A percentile compares a stretch with the other conserved stretches of the same genome.
phyloP scores from a whole-genome alignment of 345 rosid species.

The Sonneratia alba region DNA sequence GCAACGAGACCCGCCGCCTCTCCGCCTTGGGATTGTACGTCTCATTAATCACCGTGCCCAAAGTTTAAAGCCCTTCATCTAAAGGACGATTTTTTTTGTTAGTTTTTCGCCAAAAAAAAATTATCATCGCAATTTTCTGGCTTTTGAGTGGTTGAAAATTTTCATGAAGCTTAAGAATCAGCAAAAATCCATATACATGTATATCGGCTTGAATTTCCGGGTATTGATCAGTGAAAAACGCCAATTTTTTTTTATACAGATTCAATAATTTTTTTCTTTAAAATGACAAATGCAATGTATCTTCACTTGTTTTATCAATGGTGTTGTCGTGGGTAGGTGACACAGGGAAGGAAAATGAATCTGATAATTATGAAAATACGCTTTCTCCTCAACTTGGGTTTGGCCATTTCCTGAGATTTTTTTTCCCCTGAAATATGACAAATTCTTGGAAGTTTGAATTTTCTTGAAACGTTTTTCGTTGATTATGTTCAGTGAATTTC shows the following conservation, averaged over 20 bases:
- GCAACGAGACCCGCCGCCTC: conserved; percentile 55
- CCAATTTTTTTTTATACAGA: too few species aligned
- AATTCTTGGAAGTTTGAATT: too few species aligned
- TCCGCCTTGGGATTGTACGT: conserved; percentile 63
- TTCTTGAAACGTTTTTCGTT: too few species aligned
- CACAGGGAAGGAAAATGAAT: background rate
- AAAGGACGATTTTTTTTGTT: background rate
- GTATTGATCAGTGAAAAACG: too few species aligned
- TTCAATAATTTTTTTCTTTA: too few species aligned
- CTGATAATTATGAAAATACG: background rate
- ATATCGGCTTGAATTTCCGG: too few species aligned
- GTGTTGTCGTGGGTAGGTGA: background rate
- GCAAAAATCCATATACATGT: background rate
- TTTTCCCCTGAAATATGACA: too few species aligned
- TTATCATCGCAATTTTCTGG: background rate
- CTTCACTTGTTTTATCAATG: background rate
- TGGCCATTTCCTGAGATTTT: background rate
- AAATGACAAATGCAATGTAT: too few species aligned
- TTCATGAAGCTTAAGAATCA: background rate
- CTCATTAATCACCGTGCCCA: background rate
- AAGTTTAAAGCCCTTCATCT: background rate
- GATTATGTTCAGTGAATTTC: too few species aligned
- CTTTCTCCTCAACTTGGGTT: background rate
- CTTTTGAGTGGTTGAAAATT: background rate
- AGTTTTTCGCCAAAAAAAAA: background rate